phyloP scores from a whole-genome alignment of 2,329 filamentous ascomycete species.

The Trichoderma atroviride region DNA sequence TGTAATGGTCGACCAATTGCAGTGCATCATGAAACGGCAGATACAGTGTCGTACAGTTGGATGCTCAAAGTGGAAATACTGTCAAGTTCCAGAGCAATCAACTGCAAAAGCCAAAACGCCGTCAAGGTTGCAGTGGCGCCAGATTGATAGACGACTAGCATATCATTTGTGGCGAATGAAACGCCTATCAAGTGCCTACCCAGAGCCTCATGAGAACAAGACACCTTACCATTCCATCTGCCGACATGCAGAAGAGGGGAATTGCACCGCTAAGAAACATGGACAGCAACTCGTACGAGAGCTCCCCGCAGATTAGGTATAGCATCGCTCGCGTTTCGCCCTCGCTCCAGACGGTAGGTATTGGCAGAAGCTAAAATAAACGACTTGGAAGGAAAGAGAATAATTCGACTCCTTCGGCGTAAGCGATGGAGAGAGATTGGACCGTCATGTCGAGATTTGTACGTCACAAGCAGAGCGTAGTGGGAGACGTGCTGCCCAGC shows the following conservation, averaged over 20 bases:
- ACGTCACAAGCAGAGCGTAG: slow-evolving; percentile 8
- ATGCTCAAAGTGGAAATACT: not conserved
- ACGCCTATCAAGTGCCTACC: not conserved
- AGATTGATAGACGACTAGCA: not conserved
- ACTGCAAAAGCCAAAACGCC: not conserved
- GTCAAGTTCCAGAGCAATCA: not conserved
- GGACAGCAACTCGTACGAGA: not conserved
- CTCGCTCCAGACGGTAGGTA: not conserved
- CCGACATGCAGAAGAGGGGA: not conserved
- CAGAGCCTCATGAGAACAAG: not conserved
- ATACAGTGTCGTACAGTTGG: not conserved
- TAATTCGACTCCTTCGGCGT: slow-evolving; percentile 8
- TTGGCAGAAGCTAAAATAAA: not conserved
- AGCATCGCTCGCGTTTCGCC: not conserved
- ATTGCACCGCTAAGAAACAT: not conserved
- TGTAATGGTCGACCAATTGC: not conserved
- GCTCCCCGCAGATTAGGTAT: not conserved
- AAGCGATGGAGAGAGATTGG: not conserved
- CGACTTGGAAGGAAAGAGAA: not conserved
- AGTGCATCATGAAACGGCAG: not conserved
- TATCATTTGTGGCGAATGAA: not conserved
- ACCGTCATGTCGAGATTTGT: not conserved
- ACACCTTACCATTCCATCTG: not conserved
- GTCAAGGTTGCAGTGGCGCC: not conserved
- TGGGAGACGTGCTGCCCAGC: not conserved